Evolutionary conservation across 2,329 filamentous ascomycete species (phyloP), one percentile per base, ranked within the genome.

Genomic region (Talaromyces sp.): DNA sequence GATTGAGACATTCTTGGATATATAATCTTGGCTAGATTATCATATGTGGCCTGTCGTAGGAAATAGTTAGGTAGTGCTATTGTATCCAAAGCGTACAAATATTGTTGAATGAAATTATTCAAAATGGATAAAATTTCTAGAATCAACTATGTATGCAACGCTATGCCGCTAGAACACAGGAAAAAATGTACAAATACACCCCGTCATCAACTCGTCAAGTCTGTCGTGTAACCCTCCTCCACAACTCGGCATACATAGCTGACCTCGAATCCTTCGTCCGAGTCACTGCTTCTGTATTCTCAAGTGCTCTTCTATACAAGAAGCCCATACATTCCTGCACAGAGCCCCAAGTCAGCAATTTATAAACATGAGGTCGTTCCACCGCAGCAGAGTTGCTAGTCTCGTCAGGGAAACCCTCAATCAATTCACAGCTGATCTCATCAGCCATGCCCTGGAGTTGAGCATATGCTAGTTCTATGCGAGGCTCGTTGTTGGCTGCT

Each of bases 371-470:
- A 27, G 83, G 82, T 7, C 74, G 69, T 37, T 75, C 74, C 3
- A 72, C 9, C 0, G 27, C 9, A 24, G 48, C 6, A 31, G 22
- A 10, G 8, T 56, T 56, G 3, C 56, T 22, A 14, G 66, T 62
- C 11, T 45, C 41, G 56, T 63, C 19, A 70, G 71, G 72, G 71
- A 72, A 77, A 68, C 70, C 78, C 65, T 84, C 78, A 16, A 87
- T 77, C 1, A 88, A 75, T 43, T 82, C 81, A 69, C 84, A 84
- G 65, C 89, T 92, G 61, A 98, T 88, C 74, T 97, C 93, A 71
- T 98, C 94, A 1, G 94, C 94, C 94, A 98, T 98, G 47, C 94
- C 93, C 81, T 94, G 90, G 0, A 97, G 85, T 79, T 97, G 93
- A 2, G 90, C 90, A 75, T 92, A 93, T 41, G 80, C 78, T 2